phyloP scores from a whole-genome alignment of 176 grass and related monocot genomes.

The Lolium rigidum region DNA sequence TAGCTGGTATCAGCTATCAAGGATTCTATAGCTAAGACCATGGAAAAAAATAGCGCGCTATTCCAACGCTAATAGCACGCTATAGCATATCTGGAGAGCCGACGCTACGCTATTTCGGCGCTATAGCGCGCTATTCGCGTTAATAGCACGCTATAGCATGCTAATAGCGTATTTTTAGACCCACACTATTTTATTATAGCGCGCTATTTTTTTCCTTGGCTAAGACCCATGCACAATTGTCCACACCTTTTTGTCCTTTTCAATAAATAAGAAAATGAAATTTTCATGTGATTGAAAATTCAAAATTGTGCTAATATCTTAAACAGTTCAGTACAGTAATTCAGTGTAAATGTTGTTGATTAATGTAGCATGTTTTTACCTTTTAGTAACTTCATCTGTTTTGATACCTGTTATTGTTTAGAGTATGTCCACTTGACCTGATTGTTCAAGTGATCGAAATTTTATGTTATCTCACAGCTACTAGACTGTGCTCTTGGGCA shows the following conservation, averaged over 20 bases:
- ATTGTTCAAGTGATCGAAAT: conserved; percentile 50
- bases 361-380: neutral
- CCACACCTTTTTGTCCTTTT: neutral
- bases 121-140: no score
- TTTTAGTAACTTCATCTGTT: neutral
- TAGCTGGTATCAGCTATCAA: conserved; percentile 4
- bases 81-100: no score
- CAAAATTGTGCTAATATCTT: conserved; percentile 37
- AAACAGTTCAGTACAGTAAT: conserved; percentile 18
- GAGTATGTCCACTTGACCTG: conserved; percentile 38
- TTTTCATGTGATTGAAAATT: conserved; percentile 23
- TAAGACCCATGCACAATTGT: conserved; percentile 9
- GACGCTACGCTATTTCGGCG: no score
- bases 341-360: conserved; percentile 9
- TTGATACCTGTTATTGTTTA: conserved; percentile 5
- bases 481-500: conserved; percentile 98
- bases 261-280: neutral
- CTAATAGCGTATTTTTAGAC: no score
- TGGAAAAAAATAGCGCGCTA: no score
- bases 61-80: no score
- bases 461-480: conserved; percentile 56
- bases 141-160: no score
- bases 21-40: conserved; percentile 31
- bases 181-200: no score
- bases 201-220: no score